Conservation (phyloP, 495 filamentous ascomycete species). For the Usnea hakonensis region DNA sequence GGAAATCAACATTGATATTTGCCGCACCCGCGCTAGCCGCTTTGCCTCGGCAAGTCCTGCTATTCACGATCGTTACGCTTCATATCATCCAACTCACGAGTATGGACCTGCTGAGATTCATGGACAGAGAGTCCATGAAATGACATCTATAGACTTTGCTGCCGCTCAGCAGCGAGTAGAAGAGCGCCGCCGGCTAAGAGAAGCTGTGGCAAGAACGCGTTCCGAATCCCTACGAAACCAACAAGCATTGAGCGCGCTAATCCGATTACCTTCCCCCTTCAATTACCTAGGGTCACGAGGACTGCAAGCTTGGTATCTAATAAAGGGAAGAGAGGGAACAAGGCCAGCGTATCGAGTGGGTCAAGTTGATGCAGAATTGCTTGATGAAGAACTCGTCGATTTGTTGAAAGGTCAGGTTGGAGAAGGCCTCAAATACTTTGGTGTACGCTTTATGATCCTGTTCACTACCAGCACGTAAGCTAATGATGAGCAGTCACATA, state of each 20-base stretch:
- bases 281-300: constrained; percentile 49
- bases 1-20: background rate
- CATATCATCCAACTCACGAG: background rate
- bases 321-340: constrained; percentile 70
- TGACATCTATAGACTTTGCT: constrained; percentile 73
- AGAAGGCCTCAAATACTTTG: constrained; percentile 82
- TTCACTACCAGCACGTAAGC: background rate
- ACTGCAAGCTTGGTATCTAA: constrained; percentile 56
- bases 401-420: constrained; percentile 81
- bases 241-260: constrained; percentile 30
- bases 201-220: constrained; percentile 50
- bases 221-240: constrained; percentile 44
- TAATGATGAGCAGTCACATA: constrained; percentile 39
- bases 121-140: constrained; percentile 38
- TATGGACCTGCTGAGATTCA: background rate
- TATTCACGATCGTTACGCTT: background rate
- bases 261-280: constrained; percentile 58
- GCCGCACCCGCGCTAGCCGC: background rate
- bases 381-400: constrained; percentile 88
- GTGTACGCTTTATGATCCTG: constrained; percentile 38
- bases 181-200: constrained; percentile 66
- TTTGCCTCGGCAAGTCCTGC: background rate
- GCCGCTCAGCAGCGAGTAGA: constrained; percentile 76
- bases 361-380: constrained; percentile 90
- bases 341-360: constrained; percentile 85